These are phyloP conservation scores for Phialophora macrospora DNA, from an alignment of 2,329 filamentous ascomycete species.

Conservation along the genomic window DNA sequence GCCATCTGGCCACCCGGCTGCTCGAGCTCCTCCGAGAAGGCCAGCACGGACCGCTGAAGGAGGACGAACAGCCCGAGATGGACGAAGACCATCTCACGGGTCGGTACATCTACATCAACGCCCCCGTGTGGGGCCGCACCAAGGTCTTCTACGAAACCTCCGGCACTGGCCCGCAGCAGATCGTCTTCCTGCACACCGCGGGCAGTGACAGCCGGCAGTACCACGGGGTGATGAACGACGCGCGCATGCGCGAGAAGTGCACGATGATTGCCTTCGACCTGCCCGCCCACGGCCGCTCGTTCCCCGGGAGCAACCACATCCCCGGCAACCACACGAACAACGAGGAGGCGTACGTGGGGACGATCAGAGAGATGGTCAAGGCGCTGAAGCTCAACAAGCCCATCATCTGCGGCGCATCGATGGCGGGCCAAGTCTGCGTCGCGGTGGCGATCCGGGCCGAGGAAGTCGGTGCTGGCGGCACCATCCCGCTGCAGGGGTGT, in stretches of 20 bases:
- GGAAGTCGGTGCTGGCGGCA: conserved; percentile 54
- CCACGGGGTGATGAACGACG: conserved; percentile 59
- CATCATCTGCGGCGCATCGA: conserved; percentile 48
- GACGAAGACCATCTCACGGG: conserved; percentile 55
- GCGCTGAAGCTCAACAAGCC: conserved; percentile 51
- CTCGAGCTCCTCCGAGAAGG: conserved; percentile 57
- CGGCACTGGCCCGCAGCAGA: conserved; percentile 54
- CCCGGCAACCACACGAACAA: conserved; percentile 56
- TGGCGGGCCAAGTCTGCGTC: conserved; percentile 57
- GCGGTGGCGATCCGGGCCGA: conserved; percentile 54
- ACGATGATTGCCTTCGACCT: conserved; percentile 58
- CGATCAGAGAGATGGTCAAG: conserved; percentile 54
- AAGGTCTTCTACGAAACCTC: conserved; percentile 58
- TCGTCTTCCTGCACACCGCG: conserved; percentile 54
- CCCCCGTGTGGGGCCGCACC: conserved; percentile 54
- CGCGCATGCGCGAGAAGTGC: conserved; percentile 53
- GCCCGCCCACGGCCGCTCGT: conserved; percentile 56
- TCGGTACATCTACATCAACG: conserved; percentile 53
- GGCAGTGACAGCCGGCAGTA: conserved; percentile 57
- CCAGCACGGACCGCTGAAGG: conserved; percentile 51
- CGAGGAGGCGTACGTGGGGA: conserved; percentile 54
- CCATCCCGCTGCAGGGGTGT: conserved; percentile 52
- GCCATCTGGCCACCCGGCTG: conserved; percentile 54
- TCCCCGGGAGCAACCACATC: conserved; percentile 50
- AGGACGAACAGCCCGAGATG: conserved; percentile 47